Evolutionary conservation across 2,329 filamentous ascomycete species (phyloP).

Genomic region (Magnaporthiopsis poae): DNA sequence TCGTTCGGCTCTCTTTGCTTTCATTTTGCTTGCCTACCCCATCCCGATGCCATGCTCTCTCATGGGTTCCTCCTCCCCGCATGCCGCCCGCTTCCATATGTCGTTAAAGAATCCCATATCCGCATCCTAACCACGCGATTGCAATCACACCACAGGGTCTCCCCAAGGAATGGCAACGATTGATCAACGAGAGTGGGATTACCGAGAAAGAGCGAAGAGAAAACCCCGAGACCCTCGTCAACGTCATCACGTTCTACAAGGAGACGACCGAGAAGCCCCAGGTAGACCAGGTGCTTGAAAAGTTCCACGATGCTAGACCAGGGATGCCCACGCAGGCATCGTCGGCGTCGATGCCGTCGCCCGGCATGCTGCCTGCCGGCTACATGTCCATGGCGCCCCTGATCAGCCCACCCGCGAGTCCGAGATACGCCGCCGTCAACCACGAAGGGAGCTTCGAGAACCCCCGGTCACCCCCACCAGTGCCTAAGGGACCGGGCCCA

Average conservation of each 20-base stretch:
- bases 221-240: constrained; percentile 88
- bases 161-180: constrained; percentile 93
- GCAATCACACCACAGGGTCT: constrained; percentile 53
- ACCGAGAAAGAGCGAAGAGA: constrained; percentile 91
- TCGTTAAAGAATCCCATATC: not conserved
- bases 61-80: not conserved
- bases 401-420: constrained; percentile 71
- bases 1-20: not conserved
- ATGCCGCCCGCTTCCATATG: not conserved
- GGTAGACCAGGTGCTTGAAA: constrained; percentile 87
- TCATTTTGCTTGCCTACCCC: constrained; percentile 7
- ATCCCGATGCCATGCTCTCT: constrained; percentile 12
- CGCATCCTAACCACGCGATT: constrained; percentile 6
- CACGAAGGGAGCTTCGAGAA: constrained; percentile 95
- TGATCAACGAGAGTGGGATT: constrained; percentile 91
- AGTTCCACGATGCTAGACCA: constrained; percentile 79
- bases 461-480: constrained; percentile 81
- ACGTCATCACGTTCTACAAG: constrained; percentile 95
- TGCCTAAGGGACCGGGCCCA: constrained; percentile 51
- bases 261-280: constrained; percentile 73
- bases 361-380: constrained; percentile 44
- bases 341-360: constrained; percentile 34
- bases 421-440: constrained; percentile 74
- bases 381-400: constrained; percentile 52
- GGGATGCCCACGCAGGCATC: constrained; percentile 32